Percentiles rank a stretch among this genome's conserved stretches.
These are phyloP conservation scores for Hibiscus mutabilis DNA, from an alignment of 345 rosid genomes.

Conservation along the genomic window DNA sequence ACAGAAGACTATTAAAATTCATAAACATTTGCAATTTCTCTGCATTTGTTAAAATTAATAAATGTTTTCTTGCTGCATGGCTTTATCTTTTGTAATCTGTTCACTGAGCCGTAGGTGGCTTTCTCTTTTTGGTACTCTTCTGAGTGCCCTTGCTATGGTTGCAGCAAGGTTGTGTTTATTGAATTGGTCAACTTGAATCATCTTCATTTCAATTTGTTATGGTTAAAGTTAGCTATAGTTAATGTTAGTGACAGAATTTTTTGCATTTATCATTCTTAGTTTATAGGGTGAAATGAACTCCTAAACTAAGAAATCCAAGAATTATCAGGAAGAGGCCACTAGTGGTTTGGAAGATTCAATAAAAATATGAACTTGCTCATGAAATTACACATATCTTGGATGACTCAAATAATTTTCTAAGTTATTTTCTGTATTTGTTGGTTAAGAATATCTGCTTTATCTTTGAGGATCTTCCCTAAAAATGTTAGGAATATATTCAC, in stretches of 20 bases:
- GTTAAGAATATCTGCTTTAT: not conserved
- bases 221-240: not conserved
- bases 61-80: not conserved
- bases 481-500: not conserved
- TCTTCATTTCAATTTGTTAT: not conserved
- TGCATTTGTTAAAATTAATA: not conserved
- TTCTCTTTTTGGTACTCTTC: not conserved
- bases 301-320: not conserved
- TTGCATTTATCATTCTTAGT: not conserved
- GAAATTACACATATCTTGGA: not conserved
- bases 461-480: not conserved
- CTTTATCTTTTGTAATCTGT: not conserved
- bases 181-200: not conserved
- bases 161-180: conserved; percentile 1
- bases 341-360: not conserved
- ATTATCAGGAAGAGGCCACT: not conserved
- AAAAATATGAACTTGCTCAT: not conserved
- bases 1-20: not conserved
- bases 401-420: not conserved
- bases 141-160: not conserved
- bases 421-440: not conserved
- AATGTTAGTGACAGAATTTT: not conserved
- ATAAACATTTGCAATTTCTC: not conserved
- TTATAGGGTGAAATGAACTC: not conserved
- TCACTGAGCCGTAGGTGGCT: not conserved